phyloP scores from a whole-genome alignment of 768 basidiomycete species.

The Leccinum rimulosum region DNA sequence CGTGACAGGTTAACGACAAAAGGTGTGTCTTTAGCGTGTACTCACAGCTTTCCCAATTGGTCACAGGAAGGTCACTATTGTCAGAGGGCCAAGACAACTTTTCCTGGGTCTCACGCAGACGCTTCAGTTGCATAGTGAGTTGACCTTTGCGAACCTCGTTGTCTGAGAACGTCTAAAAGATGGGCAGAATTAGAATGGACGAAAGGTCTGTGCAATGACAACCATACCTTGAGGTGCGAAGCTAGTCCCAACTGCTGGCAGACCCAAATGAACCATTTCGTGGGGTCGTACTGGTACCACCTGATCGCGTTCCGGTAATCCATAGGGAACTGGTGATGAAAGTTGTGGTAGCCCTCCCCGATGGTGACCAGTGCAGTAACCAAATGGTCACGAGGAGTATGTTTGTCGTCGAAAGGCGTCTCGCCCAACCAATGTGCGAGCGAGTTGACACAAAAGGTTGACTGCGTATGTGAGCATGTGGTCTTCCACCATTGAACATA shows the following conservation, averaged over 20 bases:
- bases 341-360: constrained; percentile 98
- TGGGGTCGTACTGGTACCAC: constrained; percentile 89
- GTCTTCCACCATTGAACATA: constrained; percentile 10
- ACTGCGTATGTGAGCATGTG: constrained; percentile 42
- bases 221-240: constrained; percentile 51
- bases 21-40: constrained; percentile 3
- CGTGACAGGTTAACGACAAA: constrained; percentile 1
- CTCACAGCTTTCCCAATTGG: constrained; percentile 85
- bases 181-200: background rate
- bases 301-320: constrained; percentile 96
- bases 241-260: constrained; percentile 49
- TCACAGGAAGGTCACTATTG: constrained; percentile 70
- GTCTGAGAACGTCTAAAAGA: constrained; percentile 50
- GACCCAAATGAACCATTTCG: constrained; percentile 81
- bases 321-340: constrained; percentile 97
- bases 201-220: background rate
- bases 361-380: constrained; percentile 88
- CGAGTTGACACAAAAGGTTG: constrained; percentile 96
- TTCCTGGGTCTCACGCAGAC: constrained; percentile 76
- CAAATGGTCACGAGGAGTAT: constrained; percentile 87
- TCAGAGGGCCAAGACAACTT: constrained; percentile 77
- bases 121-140: constrained; percentile 92
- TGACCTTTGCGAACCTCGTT: constrained; percentile 84
- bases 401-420: constrained; percentile 91
- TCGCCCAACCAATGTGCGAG: constrained; percentile 97